Evolutionary conservation across 2,329 filamentous ascomycete species (phyloP).

Genomic region (Ophiostoma perfectum): DNA sequence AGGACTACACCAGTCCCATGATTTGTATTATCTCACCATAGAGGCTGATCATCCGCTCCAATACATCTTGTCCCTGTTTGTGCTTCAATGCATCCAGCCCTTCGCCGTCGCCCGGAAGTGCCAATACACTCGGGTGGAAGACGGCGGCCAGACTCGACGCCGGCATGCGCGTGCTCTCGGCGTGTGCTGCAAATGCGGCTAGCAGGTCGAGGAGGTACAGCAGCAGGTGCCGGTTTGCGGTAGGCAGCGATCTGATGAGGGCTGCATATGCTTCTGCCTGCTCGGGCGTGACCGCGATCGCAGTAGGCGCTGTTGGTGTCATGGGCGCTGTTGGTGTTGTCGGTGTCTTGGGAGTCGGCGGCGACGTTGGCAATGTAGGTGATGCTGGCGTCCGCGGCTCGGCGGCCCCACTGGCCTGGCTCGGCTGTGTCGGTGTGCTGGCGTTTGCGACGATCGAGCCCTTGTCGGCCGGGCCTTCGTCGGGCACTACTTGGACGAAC

Average conservation of each 20-base stretch:
- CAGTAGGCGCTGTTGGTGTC: not conserved
- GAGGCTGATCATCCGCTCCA: constrained; percentile 5
- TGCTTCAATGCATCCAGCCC: constrained; percentile 5
- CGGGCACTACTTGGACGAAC: not conserved
- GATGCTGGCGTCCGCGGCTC: not conserved
- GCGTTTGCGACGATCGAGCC: not conserved
- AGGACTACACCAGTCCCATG: not conserved
- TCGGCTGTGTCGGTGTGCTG: not conserved
- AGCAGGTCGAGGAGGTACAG: constrained; percentile 14
- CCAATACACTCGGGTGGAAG: constrained; percentile 3
- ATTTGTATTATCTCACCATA: not conserved
- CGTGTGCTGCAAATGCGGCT: constrained; percentile 3
- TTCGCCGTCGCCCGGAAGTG: not conserved
- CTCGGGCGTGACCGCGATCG: not conserved
- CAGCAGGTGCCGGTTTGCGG: constrained; percentile 13
- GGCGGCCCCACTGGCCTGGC: not conserved
- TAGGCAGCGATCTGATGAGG: not conserved
- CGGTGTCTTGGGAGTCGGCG: not conserved
- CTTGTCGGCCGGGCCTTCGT: not conserved
- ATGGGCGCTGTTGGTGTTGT: not conserved
- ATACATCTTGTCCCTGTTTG: constrained; percentile 13
- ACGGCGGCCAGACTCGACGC: constrained; percentile 14
- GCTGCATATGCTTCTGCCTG: constrained; percentile 1
- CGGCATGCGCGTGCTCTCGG: constrained; percentile 11
- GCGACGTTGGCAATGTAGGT: not conserved